phyloP scores from a whole-genome alignment of 495 filamentous ascomycete species.

The Venustampulla echinocandica region DNA sequence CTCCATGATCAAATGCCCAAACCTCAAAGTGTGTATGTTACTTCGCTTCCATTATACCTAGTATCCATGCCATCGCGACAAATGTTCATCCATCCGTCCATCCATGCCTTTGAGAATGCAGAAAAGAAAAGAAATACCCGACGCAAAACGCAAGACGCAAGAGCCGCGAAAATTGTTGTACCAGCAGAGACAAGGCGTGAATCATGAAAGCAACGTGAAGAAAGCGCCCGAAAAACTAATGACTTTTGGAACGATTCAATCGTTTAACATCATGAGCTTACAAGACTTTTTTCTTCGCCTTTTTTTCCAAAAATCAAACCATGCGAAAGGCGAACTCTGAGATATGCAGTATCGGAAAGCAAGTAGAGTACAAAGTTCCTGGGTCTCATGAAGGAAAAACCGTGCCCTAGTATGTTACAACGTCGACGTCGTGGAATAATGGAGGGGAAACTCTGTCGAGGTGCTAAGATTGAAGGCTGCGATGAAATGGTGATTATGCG shows the following conservation, averaged over 20 bases:
- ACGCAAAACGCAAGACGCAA: not conserved
- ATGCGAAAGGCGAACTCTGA: too few species aligned
- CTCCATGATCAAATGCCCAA: too few species aligned
- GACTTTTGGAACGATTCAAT: too few species aligned
- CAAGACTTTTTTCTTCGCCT: not conserved
- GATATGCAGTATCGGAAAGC: slow-evolving; percentile 1
- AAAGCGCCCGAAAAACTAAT: too few species aligned
- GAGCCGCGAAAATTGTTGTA: too few species aligned
- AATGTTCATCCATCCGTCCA: too few species aligned
- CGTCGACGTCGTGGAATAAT: slow-evolving; percentile 12
- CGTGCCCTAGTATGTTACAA: slow-evolving; percentile 21
- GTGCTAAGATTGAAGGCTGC: not conserved
- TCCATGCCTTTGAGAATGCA: not conserved
- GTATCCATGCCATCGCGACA: too few species aligned
- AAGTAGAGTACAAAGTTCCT: slow-evolving; percentile 21
- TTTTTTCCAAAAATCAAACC: slow-evolving; percentile 4
- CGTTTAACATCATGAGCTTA: too few species aligned
- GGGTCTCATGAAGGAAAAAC: slow-evolving; percentile 9
- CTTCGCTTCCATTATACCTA: too few species aligned
- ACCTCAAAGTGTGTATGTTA: too few species aligned
- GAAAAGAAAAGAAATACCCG: not conserved
- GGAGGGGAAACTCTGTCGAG: slow-evolving; percentile 2
- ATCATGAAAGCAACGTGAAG: too few species aligned
- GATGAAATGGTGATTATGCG: slow-evolving; percentile 25
- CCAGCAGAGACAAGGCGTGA: too few species aligned